A percentile compares a stretch with the other conserved stretches of the same genome.
phyloP scores from a whole-genome alignment of 1,139 yeast species.

The Geotrichum phurueaensis region DNA sequence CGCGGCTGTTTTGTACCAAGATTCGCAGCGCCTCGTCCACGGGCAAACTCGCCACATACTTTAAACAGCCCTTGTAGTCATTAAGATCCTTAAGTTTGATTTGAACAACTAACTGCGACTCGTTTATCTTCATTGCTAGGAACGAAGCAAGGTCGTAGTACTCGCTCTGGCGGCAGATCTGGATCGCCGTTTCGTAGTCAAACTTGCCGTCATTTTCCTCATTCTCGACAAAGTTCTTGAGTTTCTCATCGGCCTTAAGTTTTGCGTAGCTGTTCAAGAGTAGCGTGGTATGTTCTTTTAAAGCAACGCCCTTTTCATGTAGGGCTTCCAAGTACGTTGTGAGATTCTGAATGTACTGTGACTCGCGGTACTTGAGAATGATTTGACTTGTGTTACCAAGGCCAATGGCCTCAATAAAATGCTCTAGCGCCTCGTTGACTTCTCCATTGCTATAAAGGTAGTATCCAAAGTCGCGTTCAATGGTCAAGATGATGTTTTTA shows the following conservation, averaged over 20 bases:
- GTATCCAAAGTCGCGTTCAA: conserved; percentile 67
- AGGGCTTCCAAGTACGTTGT: conserved; percentile 61
- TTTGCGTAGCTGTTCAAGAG: conserved; percentile 80
- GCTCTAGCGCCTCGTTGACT: conserved; percentile 60
- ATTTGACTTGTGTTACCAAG: conserved; percentile 59
- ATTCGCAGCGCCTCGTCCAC: conserved; percentile 76
- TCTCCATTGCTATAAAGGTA: conserved; percentile 61
- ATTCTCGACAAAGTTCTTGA: conserved; percentile 52
- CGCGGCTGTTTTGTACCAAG: conserved; percentile 59
- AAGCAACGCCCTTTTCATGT: conserved; percentile 49
- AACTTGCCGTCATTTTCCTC: conserved; percentile 42
- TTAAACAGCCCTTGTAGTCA: conserved; percentile 57
- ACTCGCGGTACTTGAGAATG: conserved; percentile 76
- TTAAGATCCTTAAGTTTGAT: conserved; percentile 64
- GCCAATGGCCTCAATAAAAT: conserved; percentile 53
- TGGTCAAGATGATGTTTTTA: conserved; percentile 37
- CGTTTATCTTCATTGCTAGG: conserved; percentile 64
- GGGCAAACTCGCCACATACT: conserved; percentile 61
- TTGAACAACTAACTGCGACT: conserved; percentile 70
- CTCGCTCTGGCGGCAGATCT: conserved; percentile 71
- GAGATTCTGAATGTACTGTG: conserved; percentile 65
- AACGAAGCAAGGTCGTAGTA: conserved; percentile 63
- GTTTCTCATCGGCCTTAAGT: conserved; percentile 53
- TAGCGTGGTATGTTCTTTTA: conserved; percentile 74
- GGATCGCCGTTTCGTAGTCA: conserved; percentile 66